These are phyloP conservation scores for Cytospora piceicola DNA, from an alignment of 2,329 filamentous ascomycete species.

Conservation along the genomic window DNA sequence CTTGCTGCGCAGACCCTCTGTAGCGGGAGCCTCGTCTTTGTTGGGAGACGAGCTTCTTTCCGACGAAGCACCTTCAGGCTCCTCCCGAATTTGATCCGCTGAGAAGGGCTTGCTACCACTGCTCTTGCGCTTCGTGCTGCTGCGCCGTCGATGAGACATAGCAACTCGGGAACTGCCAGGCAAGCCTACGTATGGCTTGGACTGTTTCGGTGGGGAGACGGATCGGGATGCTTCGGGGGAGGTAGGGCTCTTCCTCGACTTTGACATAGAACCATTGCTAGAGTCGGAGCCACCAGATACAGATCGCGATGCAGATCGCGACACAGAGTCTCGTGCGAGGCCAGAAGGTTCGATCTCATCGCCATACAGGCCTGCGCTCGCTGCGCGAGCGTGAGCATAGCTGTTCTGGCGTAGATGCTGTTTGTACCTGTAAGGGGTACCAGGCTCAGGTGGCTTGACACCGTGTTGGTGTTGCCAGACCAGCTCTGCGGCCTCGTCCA, in stretches of 20 bases:
- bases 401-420: constrained; percentile 72
- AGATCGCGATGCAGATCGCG: constrained; percentile 57
- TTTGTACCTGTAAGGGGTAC: constrained; percentile 69
- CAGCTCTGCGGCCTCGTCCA: constrained; percentile 77
- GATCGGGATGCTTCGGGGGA: constrained; percentile 40
- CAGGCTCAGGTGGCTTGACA: constrained; percentile 57
- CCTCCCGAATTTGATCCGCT: constrained; percentile 86
- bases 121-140: constrained; percentile 69
- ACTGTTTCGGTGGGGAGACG: constrained; percentile 35
- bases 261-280: constrained; percentile 42
- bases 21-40: constrained; percentile 33
- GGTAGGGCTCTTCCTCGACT: constrained; percentile 27
- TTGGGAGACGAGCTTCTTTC: constrained; percentile 34
- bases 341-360: constrained; percentile 51
- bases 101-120: constrained; percentile 74
- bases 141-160: constrained; percentile 57
- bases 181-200: constrained; percentile 49
- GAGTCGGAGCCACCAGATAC: constrained; percentile 52
- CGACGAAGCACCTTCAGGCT: constrained; percentile 62
- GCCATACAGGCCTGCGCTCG: constrained; percentile 58
- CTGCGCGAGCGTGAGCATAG: constrained; percentile 69
- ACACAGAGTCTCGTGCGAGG: constrained; percentile 46
- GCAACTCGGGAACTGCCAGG: constrained; percentile 42
- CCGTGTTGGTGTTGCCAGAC: constrained; percentile 77
- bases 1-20: constrained; percentile 59